Base-by-base conservation (phyloP, 805 yeast species). In the Saccharomycopsis sp. region DNA sequence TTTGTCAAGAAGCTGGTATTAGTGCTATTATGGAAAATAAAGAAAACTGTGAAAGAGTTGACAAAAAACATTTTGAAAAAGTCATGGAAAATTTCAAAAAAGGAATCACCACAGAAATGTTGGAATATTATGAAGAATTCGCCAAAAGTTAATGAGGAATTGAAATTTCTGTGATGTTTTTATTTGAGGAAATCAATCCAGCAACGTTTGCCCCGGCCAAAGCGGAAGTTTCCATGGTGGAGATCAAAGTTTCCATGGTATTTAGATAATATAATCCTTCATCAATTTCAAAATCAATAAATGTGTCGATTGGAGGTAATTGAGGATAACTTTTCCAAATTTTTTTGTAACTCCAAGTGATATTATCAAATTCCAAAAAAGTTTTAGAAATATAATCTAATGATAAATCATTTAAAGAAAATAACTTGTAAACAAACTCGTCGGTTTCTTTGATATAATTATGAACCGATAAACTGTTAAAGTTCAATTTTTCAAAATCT, bases 1-100 rank as follows among this genome's bases (percentile, higher is more conserved):
- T 89, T 17, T 85, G 96, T 52, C 97, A 88, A 57, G 96, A 89
- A 58, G 96, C 97, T 0, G 98, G 98, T 2, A 62, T 92, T 10
- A 74, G 82, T n/a, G 96, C 97, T 0, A 77, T 92, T 43, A 86
- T 85, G 79, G 95, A 85, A 50, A 62, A 82, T 47, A 58, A 70
- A 4, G 62, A 74, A 3, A n/a, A n/a, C n/a, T 69, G 82, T 6
- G 52, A 53, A 1, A 49, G 51, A 5, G 94, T 88, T 0, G 57
- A 59, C n/a, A 66, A 64, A 45, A 63, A 64, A 25, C 96, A 92
- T 56, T 87, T 86, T 51, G 76, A 71, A 21, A 67, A 65, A 40
- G 96, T 95, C 0, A 52, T 89, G 39, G 51, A 54, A 21, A 80
- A 77, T 1, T 70, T 88, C 15, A 72, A 87, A 8, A 72, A 70